Base-by-base conservation (phyloP, 2,329 filamentous ascomycete species). In the Talaromyces sp. region DNA sequence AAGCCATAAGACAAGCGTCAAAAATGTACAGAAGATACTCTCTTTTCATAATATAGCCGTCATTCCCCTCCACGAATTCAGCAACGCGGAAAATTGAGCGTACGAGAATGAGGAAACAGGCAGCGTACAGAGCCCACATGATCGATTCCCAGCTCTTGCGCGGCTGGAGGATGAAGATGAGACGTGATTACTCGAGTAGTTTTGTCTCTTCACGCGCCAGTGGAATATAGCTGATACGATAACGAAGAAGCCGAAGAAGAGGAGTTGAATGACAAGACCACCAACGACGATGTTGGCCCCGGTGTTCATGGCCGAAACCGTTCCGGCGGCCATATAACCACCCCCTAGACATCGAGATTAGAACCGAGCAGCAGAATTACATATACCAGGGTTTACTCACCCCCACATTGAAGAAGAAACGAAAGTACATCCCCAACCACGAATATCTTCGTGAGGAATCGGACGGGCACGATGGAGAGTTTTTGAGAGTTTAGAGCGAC, bases 401-500 rank as follows among this genome's bases (percentile, higher is more conserved):
- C 73, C 16, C 72, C 72, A 7, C 71, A 72, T 63, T 76, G 73
- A 69, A 74, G 73, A 11, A 75, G 35, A 65, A 76, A 74, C 4
- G 74, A 75, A 2, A 76, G n/a, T 2, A 75, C 73, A 59, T 76
- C 74, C 1, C 73, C 73, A 9, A 67, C n/a, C 2, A 76, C 74
- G 54, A 76, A 76, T 52, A 73, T 69, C 62, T 70, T 77, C 2
- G 77, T 79, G 22, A 78, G 64, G 70, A 72, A 74, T 4, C 59
- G 68, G 1, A 54, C 50, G 10, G 62, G 68, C n/a, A 78, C 73
- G 3, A 75, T 14, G 1, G 73, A 70, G 24, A 54, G 31, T 3
- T 19, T 16, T 54, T 71, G 63, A 13, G 63, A 9, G 16, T 73
- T 50, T 0, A 72, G 64, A n/a, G 72, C 45, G 1, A 61, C 41